Evolutionary conservation across 768 basidiomycete species (phyloP).

Genomic region (Tricholoma terreum): DNA sequence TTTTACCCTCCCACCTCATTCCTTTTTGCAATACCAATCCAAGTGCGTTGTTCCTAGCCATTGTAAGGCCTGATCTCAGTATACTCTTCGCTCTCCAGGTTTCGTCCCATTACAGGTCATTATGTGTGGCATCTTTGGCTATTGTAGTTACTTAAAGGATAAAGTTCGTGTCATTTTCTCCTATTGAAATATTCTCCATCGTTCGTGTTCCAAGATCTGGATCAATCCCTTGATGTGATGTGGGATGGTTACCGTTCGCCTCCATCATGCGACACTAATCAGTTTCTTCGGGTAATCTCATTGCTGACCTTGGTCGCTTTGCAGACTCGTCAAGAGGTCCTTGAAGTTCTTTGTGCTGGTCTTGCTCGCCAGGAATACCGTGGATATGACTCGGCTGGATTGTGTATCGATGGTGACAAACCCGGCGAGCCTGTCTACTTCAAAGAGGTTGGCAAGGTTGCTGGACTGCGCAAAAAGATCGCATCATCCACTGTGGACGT

Average conservation of each 20-base stretch:
- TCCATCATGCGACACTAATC: not conserved
- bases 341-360: slow-evolving; percentile 87
- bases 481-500: slow-evolving; percentile 67
- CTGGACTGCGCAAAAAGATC: slow-evolving; percentile 87
- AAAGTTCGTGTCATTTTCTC: slow-evolving; percentile 56
- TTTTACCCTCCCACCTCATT: not conserved
- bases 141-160: slow-evolving; percentile 93
- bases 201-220: not conserved
- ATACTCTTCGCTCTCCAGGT: not conserved
- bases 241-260: not conserved
- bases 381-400: slow-evolving; percentile 94
- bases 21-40: slow-evolving; percentile 1
- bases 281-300: slow-evolving; percentile 7
- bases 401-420: slow-evolving; percentile 90
- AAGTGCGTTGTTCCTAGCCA: slow-evolving; percentile 7
- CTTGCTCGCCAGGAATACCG: slow-evolving; percentile 96
- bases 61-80: not conserved
- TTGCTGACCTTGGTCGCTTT: slow-evolving; percentile 8
- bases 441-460: slow-evolving; percentile 98
- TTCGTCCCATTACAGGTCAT: slow-evolving; percentile 5
- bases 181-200: not conserved
- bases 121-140: slow-evolving; percentile 97
- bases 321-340: slow-evolving; percentile 85
- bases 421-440: slow-evolving; percentile 75
- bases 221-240: not conserved